Base-by-base conservation (phyloP, 495 filamentous ascomycete species). In the Tuber borchii region DNA sequence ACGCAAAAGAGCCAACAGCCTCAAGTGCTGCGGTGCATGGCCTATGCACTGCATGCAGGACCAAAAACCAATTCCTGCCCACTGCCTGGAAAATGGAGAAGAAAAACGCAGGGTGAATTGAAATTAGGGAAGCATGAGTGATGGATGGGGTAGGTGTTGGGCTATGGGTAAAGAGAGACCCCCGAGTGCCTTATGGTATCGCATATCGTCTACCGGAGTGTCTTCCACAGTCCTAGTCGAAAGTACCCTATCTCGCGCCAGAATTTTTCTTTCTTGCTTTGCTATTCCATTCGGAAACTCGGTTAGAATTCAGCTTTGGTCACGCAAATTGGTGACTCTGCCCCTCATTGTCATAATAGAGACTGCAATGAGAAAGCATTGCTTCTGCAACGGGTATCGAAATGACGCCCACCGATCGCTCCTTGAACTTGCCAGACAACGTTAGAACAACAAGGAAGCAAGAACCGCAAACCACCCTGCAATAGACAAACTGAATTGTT, bases 31-130 rank as follows among this genome's bases (percentile, higher is more conserved):
- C 56, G 3, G 26, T 34, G 56, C 56, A 75, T 69, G 73, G 40
- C 70, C 74, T 79, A 75, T 79, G 73, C 77, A 70, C 76, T 70
- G 22, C 34, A 78, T 69, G 76, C 76, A 78, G 70, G 77, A 79
- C 78, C 69, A 71, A 46, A 31, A 69, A 46, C 61, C n/a, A 65
- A 65, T 65, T 42, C 51, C 75, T 43, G 10, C 40, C 72, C 65
- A 71, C 65, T n/a, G 44, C 69, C 68, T 46, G 70, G 61, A 22
- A 26, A 20, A 44, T 70, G 26, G 42, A 48, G 43, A 51, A 43
- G 42, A 61, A 75, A 16, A 65, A 34, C 5, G 26, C 56, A 65
- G 56, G 56, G 56, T 12, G 26, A 65, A 65, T 65, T 34, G n/a
- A 65, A 34, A 19, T 65, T 3, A 34, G 56, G 4, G 56, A 61